Percentiles rank a stretch among this genome's conserved stretches.
Evolutionary conservation across 2,329 filamentous ascomycete species (phyloP).

Genomic region (Sclerotiophoma versabilis): DNA sequence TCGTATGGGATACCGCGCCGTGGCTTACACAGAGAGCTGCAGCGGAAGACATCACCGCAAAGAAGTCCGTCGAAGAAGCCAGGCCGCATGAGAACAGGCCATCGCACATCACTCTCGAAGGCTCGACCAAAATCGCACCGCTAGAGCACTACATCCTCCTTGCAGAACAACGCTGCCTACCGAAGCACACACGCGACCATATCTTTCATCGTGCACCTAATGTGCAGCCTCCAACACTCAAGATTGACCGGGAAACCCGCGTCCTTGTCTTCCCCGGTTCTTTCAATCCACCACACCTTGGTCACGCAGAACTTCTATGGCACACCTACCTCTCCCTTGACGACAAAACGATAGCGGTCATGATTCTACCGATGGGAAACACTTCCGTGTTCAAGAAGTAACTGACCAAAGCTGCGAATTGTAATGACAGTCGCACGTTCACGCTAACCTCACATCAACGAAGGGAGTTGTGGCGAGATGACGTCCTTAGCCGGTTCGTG

Average conservation of each 20-base stretch:
- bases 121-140: background rate
- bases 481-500: background rate
- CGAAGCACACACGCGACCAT: background rate
- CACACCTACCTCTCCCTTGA: background rate
- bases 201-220: background rate
- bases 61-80: too few relatives aligned
- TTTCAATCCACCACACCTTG: background rate
- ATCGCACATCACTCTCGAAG: background rate
- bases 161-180: background rate
- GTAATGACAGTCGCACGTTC: background rate
- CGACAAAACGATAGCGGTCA: background rate
- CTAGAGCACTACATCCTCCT: background rate
- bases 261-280: background rate
- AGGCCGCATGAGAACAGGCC: too few relatives aligned
- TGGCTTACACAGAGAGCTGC: too few relatives aligned
- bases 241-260: background rate
- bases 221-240: background rate
- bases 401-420: too few relatives aligned
- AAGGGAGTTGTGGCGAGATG: background rate
- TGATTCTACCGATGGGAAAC: background rate
- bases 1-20: too few relatives aligned
- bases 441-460: background rate
- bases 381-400: background rate
- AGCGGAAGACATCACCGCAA: too few relatives aligned
- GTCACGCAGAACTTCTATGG: background rate